These are phyloP conservation scores for Dittrichia graveolens DNA, from an alignment of 129 eudicot species.

Conservation along the genomic window DNA sequence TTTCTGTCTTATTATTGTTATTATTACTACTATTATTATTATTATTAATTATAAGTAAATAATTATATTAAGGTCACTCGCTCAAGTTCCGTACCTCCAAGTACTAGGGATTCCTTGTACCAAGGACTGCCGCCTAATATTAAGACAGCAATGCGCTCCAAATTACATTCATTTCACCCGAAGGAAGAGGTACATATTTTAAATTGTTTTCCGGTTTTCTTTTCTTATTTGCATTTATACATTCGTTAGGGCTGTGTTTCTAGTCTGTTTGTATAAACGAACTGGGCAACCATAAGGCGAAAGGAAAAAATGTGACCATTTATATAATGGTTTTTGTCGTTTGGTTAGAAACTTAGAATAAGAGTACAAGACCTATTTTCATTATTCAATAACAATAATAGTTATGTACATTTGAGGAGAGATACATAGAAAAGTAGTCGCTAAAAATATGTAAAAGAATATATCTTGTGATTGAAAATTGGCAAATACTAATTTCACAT, in stretches of 20 bases:
- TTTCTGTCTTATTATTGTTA: not conserved
- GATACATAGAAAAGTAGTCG: too few relatives aligned
- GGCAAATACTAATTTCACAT: constrained; percentile 10
- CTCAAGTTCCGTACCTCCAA: constrained; percentile 87
- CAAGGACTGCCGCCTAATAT: constrained; percentile 95
- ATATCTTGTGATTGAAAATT: not conserved
- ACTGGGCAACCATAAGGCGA: not conserved
- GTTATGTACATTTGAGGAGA: too few relatives aligned
- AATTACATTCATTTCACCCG: constrained; percentile 63
- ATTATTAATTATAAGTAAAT: not conserved
- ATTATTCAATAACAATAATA: not conserved
- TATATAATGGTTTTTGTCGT: not conserved
- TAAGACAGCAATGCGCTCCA: constrained; percentile 78
- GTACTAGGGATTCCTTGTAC: constrained; percentile 84
- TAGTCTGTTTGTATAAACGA: not conserved
- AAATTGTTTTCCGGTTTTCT: not conserved
- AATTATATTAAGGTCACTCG: constrained; percentile 65
- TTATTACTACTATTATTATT: constrained; percentile 3
- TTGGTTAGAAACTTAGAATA: not conserved
- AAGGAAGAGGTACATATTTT: constrained; percentile 69
- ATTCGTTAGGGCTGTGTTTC: too few relatives aligned
- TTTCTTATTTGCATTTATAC: too few relatives aligned
- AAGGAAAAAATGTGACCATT: not conserved
- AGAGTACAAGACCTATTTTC: not conserved
- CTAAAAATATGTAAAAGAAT: not conserved